Percentiles rank a stretch among this genome's conserved stretches.
phyloP scores from a whole-genome alignment of 371 early-diverging fungal species.

The Fennellomyces sp. region DNA sequence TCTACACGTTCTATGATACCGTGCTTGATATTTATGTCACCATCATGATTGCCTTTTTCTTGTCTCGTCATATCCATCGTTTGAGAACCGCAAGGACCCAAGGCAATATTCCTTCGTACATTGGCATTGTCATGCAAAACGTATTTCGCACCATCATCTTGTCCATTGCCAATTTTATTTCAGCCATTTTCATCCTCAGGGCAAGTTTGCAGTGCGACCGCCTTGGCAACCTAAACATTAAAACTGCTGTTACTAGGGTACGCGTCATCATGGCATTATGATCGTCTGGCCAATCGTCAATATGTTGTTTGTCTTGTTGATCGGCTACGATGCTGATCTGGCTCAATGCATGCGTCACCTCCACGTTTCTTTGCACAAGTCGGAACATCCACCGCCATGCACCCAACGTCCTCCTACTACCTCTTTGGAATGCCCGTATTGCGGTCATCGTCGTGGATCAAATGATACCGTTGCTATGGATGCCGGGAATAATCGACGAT shows the following conservation, averaged over 20 bases:
- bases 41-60: slow-evolving; percentile 27
- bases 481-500: too few species aligned
- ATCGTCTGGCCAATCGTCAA: slow-evolving; percentile 45
- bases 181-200: slow-evolving; percentile 35
- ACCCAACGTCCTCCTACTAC: neutral
- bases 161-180: slow-evolving; percentile 34
- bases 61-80: slow-evolving; percentile 33
- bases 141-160: slow-evolving; percentile 32
- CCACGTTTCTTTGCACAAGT: slow-evolving; percentile 1
- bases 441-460: neutral
- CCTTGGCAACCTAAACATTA: neutral
- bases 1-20: slow-evolving; percentile 46
- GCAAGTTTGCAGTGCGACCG: slow-evolving; percentile 16
- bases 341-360: slow-evolving; percentile 28
- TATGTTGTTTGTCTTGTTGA: slow-evolving; percentile 29
- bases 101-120: slow-evolving; percentile 30
- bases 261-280: slow-evolving; percentile 18
- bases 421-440: too few species aligned
- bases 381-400: neutral
- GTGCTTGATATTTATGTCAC: slow-evolving; percentile 45
- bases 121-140: slow-evolving; percentile 38
- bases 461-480: neutral
- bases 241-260: neutral
- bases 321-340: slow-evolving; percentile 50
- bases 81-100: slow-evolving; percentile 17